These are phyloP conservation scores for Pestalotiopsis sp. DNA, from an alignment of 2,329 filamentous ascomycete species.

Conservation along the genomic window DNA sequence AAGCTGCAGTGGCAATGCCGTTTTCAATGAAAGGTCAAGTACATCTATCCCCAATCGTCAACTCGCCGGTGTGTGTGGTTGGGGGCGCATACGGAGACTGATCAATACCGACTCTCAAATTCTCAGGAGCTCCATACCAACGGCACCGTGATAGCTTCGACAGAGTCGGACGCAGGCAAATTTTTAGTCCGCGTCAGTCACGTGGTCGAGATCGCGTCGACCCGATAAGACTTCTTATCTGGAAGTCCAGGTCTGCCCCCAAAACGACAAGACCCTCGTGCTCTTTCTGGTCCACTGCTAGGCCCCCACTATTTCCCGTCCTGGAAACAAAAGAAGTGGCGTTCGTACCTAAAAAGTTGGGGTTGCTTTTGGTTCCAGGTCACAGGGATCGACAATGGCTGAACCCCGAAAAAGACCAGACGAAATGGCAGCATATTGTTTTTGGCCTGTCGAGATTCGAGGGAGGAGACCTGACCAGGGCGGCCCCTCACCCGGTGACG, in stretches of 20 bases:
- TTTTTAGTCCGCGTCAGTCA: slow-evolving; percentile 6
- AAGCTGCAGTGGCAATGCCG: background rate
- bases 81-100: background rate
- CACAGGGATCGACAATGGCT: slow-evolving; percentile 3
- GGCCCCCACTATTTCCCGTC: background rate
- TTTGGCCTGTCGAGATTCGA: background rate
- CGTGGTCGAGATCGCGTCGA: background rate
- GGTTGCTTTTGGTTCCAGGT: background rate
- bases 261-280: background rate
- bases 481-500: slow-evolving; percentile 9
- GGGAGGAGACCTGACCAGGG: background rate
- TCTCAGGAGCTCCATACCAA: slow-evolving; percentile 1
- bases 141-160: slow-evolving; percentile 2
- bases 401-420: background rate
- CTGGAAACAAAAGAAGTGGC: background rate
- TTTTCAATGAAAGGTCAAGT: background rate
- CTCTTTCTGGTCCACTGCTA: background rate
- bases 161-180: background rate
- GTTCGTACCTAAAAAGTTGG: background rate
- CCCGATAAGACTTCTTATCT: background rate
- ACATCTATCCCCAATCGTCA: no score
- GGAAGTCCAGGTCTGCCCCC: background rate
- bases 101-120: background rate
- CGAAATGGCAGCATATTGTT: background rate
- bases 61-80: background rate